Evolutionary conservation across 2,329 filamentous ascomycete genomes (phyloP), one percentile per base, ranked within the genome.

Genomic region (Botrytis hyacinthi): DNA sequence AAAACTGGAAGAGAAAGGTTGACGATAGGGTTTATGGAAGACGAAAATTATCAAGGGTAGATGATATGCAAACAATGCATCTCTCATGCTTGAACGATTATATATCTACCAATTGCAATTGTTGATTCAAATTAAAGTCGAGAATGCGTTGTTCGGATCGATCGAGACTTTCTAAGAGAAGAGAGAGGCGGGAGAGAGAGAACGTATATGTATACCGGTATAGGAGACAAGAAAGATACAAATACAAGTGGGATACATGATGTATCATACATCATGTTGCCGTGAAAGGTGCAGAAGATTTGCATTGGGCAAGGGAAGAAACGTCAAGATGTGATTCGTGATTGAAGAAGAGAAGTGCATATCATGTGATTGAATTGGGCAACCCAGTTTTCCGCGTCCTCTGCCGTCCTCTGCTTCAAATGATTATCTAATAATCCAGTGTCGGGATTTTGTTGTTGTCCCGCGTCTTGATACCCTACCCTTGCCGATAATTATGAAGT

Each of bases 41-140:
- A 70, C 48, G 54, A 70, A 32, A 70, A 60, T 32, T 6, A 26
- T 22, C 44, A n/a, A 60, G 40, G 51, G 40, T 59, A 44, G 51
- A 40, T 44, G 18, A 70, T 44, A 70, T 70, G 46, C 66, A 70
- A 42, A 44, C 20, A 59, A 71, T 71, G 68, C 68, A 63, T 71
- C 40, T 61, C 60, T 62, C 3, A 40, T 67, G 61, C 65, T 61
- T 60, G 40, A 54, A 60, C 44, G 62, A 54, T 60, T 48, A 61
- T 68, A 40, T 57, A n/a, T 62, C 46, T 60, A 46, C 72, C 72
- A 73, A 73, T 73, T 71, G 72, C 35, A 42, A 54, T 35, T 42
- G 59, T 35, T 18, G 66, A 46, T 71, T 46, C 62, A 67, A 48
- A 48, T 59, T 42, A 66, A 48, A 71, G 32, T 16, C 32, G n/a